A percentile compares a stretch with the other conserved stretches of the same genome.
Evolutionary conservation across 495 filamentous ascomycete species (phyloP).

Genomic region (Lophiotrema nucula): DNA sequence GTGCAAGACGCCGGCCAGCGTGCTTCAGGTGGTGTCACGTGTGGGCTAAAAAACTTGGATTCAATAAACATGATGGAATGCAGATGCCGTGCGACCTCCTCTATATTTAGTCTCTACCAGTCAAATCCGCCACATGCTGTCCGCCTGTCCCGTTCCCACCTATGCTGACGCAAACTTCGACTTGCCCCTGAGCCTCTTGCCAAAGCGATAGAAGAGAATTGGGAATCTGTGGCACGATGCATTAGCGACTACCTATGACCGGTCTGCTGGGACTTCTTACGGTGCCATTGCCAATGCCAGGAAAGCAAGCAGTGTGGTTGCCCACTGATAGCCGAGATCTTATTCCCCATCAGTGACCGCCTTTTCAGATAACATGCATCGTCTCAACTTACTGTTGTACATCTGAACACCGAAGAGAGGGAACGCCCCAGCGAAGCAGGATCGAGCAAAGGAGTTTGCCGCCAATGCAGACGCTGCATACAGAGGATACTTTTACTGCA

Average conservation of each 20-base stretch:
- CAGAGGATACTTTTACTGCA: slow-evolving; percentile 56
- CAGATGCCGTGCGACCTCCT: slow-evolving; percentile 30
- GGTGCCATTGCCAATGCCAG: slow-evolving; percentile 46
- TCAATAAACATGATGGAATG: slow-evolving; percentile 32
- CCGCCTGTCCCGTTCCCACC: background rate
- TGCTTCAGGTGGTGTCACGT: slow-evolving; percentile 34
- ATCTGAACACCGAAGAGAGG: slow-evolving; percentile 63
- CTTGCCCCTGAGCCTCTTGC: slow-evolving; percentile 42
- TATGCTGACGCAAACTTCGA: slow-evolving; percentile 42
- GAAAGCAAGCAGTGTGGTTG: slow-evolving; percentile 45
- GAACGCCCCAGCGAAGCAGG: slow-evolving; percentile 38
- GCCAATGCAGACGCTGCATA: slow-evolving; percentile 88
- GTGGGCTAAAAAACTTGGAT: slow-evolving; percentile 15
- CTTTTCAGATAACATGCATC: slow-evolving; percentile 28
- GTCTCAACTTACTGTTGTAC: slow-evolving; percentile 53
- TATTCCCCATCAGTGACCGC: slow-evolving; percentile 38
- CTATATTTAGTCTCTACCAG: slow-evolving; percentile 25
- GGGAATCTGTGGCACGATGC: slow-evolving; percentile 31
- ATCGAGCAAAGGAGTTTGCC: slow-evolving; percentile 82
- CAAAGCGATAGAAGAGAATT: slow-evolving; percentile 46
- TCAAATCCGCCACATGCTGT: slow-evolving; percentile 26
- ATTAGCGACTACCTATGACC: slow-evolving; percentile 26
- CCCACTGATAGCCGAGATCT: slow-evolving; percentile 48
- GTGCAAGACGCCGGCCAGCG: slow-evolving; percentile 14
- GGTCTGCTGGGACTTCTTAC: slow-evolving; percentile 35